Conservation (phyloP, 257 asterid species). For the Scutellaria barbata region DNA sequence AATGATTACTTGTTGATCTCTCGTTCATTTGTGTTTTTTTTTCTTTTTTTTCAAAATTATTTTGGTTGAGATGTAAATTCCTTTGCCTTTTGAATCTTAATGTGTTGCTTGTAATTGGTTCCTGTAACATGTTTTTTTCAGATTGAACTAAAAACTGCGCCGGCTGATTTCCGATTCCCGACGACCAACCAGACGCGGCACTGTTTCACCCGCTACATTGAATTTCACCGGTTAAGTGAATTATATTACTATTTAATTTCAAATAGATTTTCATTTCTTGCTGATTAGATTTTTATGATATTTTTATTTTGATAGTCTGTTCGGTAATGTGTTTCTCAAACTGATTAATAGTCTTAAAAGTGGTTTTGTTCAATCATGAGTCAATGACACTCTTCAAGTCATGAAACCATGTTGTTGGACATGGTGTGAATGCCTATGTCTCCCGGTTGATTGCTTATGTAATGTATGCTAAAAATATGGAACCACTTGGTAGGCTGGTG, state of each 20-base stretch:
- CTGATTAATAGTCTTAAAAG: constrained; percentile 18
- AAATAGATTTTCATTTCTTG: constrained; percentile 9
- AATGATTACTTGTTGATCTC: constrained; percentile 1
- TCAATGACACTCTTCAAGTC: constrained; percentile 1
- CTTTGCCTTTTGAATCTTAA: neutral
- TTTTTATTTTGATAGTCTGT: neutral
- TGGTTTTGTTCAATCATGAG: neutral
- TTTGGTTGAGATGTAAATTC: constrained; percentile 12
- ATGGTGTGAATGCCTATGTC: neutral
- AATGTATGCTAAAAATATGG: neutral
- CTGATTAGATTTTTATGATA: neutral
- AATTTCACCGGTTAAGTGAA: constrained; percentile 71
- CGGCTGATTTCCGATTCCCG: constrained; percentile 96
- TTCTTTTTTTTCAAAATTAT: too few relatives aligned
- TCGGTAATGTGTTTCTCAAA: neutral
- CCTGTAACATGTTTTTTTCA: constrained; percentile 34
- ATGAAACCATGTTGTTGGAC: neutral
- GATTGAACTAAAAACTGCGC: constrained; percentile 91
- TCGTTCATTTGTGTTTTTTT: neutral
- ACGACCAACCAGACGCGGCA: constrained; percentile 96
- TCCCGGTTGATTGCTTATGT: neutral
- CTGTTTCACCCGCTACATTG: constrained; percentile 93
- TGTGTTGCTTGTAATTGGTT: constrained; percentile 23
- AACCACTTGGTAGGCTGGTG: neutral
- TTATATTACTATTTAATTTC: neutral